Base-by-base conservation (phyloP, 2,329 filamentous ascomycete species). In the Rosellinia necatrix region DNA sequence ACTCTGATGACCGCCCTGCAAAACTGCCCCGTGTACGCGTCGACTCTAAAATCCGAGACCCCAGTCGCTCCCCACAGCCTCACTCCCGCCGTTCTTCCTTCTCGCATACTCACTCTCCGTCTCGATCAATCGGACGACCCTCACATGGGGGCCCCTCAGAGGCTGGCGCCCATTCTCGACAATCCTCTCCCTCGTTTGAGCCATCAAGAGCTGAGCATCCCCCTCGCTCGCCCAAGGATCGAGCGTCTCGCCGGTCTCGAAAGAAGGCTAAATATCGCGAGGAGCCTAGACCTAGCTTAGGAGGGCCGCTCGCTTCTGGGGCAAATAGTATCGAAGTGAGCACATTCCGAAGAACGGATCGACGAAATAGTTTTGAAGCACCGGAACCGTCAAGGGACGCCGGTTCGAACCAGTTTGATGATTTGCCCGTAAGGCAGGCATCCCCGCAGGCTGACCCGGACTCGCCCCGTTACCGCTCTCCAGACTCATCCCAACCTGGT, bases 401-500 rank as follows among this genome's bases (percentile, higher is more conserved):
- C 15, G 66, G 71, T 29, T 75, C 73, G 53, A 64, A 71, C 6
- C 74, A 72, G 29, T 73, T 75, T 32, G 69, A 72, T 19, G 76
- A 78, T 40, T 59, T 69, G 25, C 71, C 61, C 6, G 46, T 60
- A 34, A 57, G 63, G 21, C 79, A 81, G 42, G 85, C 85, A n/a
- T 81, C 86, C 34, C 80, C 82, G 50, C 82, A 83, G 64, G 75
- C 76, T 61, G 77, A 78, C 19, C 79, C 83, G 17, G 79, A 74
- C 48, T 80, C 78, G 47, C 79, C 79, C 15, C 78, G 81, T 63
- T 82, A 84, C 62, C 80, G 79, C 41, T 87, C 86, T 15, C 84
- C 86, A n/a, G 80, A 80, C 57, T 64, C 68, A 27, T 81, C 82
- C 38, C 87, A 86, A 34, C 84, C 86, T 12, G 84, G 87, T 66